These are phyloP conservation scores for Ascochyta koolunga DNA, from an alignment of 2,329 filamentous ascomycete genomes.

Conservation along the genomic window DNA sequence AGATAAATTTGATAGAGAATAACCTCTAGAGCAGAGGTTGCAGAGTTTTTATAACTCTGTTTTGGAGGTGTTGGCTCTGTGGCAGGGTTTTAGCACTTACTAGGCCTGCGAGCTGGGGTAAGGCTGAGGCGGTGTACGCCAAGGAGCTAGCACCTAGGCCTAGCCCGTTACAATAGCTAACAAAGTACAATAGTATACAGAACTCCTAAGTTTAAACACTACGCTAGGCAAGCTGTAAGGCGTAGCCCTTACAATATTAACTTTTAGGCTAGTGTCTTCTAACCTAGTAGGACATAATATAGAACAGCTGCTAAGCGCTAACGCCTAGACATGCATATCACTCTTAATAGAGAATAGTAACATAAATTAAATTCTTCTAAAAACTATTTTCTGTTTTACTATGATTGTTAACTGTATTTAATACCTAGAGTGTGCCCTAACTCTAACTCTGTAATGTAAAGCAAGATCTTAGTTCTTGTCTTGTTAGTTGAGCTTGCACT, in stretches of 20 bases:
- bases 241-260: not conserved
- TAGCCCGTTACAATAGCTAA: too few relatives aligned
- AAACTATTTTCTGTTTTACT: not conserved
- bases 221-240: not conserved
- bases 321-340: not conserved
- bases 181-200: not conserved
- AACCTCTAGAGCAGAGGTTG: too few relatives aligned
- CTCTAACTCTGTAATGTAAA: not conserved
- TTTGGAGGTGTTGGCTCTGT: too few relatives aligned
- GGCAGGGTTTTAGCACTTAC: too few relatives aligned
- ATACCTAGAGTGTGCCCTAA: not conserved
- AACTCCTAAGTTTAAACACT: not conserved
- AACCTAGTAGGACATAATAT: not conserved
- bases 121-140: too few relatives aligned
- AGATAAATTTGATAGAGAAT: too few relatives aligned
- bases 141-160: too few relatives aligned
- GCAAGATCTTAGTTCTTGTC: not conserved
- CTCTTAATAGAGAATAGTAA: not conserved
- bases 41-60: too few relatives aligned
- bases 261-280: conserved; percentile 1
- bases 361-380: not conserved
- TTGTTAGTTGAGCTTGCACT: not conserved
- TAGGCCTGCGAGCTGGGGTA: too few relatives aligned
- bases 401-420: not conserved
- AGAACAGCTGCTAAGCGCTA: not conserved